A percentile compares a stretch with the other conserved stretches of the same genome.
These are phyloP conservation scores for Allomyces arbusculus DNA, from an alignment of 192 early-diverging fungal genomes.

Conservation along the genomic window DNA sequence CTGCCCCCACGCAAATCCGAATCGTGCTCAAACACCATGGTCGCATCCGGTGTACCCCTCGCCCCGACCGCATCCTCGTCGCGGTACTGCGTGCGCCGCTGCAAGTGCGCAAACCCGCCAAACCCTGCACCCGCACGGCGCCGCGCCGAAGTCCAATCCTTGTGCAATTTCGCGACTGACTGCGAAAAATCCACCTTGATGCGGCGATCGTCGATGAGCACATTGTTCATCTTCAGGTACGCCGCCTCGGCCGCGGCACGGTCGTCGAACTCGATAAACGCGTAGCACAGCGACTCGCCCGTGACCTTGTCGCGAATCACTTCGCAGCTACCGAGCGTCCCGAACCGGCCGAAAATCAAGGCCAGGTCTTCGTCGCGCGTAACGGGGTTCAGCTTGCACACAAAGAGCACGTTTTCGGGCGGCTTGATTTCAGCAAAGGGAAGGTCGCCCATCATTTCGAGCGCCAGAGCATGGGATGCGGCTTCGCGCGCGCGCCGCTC, in stretches of 20 bases:
- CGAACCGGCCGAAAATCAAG: constrained; percentile 84
- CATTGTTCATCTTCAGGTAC: constrained; percentile 93
- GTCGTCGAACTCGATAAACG: constrained; percentile 88
- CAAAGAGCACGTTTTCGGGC: constrained; percentile 89
- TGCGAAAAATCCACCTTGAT: constrained; percentile 98
- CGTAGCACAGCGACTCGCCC: constrained; percentile 70
- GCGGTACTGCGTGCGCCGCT: constrained; percentile 28
- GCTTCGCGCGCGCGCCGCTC: constrained; percentile 50
- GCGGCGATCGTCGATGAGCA: constrained; percentile 82
- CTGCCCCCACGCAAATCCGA: background rate
- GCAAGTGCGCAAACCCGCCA: constrained; percentile 24
- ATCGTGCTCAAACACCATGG: background rate
- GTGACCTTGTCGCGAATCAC: constrained; percentile 70
- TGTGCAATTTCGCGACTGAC: constrained; percentile 65
- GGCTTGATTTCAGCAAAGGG: constrained; percentile 94
- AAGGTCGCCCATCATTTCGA: constrained; percentile 94
- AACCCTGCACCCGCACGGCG: constrained; percentile 11
- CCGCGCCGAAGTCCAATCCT: constrained; percentile 48
- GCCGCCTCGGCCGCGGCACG: constrained; percentile 76
- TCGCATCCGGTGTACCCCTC: constrained; percentile 9
- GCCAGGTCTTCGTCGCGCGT: constrained; percentile 80
- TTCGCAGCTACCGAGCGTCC: constrained; percentile 69
- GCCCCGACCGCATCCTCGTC: constrained; percentile 27
- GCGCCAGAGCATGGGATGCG: constrained; percentile 66
- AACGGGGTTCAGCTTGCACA: constrained; percentile 79